phyloP scores from a whole-genome alignment of 2,329 filamentous ascomycete species.

The Diaporthe amygdali region DNA sequence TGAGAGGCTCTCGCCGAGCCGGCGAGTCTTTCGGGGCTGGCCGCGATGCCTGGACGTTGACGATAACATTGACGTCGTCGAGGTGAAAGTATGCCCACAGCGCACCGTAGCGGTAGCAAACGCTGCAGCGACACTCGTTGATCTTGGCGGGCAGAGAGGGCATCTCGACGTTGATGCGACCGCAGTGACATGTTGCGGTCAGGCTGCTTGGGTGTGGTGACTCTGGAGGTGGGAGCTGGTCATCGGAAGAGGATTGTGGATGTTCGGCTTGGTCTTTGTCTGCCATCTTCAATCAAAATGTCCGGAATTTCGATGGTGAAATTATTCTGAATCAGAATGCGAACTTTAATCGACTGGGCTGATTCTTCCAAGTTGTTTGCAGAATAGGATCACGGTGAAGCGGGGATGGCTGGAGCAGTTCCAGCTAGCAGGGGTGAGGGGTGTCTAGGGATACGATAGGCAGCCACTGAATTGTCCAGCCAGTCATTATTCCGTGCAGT shows the following conservation, averaged over 20 bases:
- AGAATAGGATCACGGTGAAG: neutral
- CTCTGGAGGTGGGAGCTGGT: conserved; percentile 8
- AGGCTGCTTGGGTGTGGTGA: neutral
- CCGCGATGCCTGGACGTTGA: neutral
- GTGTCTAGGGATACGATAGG: neutral
- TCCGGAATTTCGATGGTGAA: too few species aligned
- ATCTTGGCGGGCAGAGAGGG: conserved; percentile 5
- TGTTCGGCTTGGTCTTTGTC: neutral
- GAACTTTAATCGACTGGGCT: too few species aligned
- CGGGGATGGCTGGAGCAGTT: neutral
- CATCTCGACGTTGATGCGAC: conserved; percentile 21
- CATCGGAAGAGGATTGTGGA: neutral
- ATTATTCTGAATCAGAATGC: too few species aligned
- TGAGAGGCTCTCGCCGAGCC: neutral
- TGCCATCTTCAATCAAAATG: neutral
- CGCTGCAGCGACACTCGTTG: conserved; percentile 22
- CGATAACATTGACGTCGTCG: conserved; percentile 11
- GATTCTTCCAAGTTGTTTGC: too few species aligned
- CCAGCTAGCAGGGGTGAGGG: neutral
- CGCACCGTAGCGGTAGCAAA: conserved; percentile 23
- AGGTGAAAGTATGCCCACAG: conserved; percentile 20
- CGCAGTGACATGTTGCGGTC: conserved; percentile 19
- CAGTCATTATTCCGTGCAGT: neutral
- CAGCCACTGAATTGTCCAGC: neutral
- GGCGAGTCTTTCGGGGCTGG: neutral